phyloP scores from a whole-genome alignment of 345 rosid genomes.

The Mercurialis annua region DNA sequence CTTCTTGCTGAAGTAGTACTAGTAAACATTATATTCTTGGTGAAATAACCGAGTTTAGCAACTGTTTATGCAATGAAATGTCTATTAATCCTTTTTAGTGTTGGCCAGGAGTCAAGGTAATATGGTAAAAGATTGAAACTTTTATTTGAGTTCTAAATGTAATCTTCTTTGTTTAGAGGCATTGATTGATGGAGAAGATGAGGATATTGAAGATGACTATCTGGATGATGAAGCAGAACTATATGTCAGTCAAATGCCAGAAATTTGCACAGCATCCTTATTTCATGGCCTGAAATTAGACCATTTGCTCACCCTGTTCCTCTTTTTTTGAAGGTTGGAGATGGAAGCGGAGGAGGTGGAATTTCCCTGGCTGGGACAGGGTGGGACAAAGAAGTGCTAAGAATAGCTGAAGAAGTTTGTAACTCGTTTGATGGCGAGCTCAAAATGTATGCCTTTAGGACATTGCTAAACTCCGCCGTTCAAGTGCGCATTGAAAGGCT shows the following conservation, averaged over 20 bases:
- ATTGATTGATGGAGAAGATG: constrained; percentile 35
- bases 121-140: too few relatives aligned
- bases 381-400: constrained; percentile 85
- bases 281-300: constrained; percentile 11
- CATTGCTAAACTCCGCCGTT: constrained; percentile 54
- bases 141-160: background rate
- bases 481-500: constrained; percentile 83
- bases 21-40: background rate
- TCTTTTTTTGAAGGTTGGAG: constrained; percentile 53
- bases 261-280: background rate
- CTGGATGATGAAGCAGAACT: constrained; percentile 50
- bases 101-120: background rate
- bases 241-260: constrained; percentile 43
- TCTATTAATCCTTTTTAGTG: background rate
- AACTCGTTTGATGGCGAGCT: constrained; percentile 62
- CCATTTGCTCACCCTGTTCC: constrained; percentile 5
- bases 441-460: constrained; percentile 75
- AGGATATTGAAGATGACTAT: constrained; percentile 43
- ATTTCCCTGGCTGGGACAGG: constrained; percentile 69
- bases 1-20: too few relatives aligned
- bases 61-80: background rate
- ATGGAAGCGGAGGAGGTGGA: constrained; percentile 90
- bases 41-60: background rate
- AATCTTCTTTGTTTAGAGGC: constrained; percentile 36
- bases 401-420: constrained; percentile 55